Evolutionary conservation across 2,329 filamentous ascomycete genomes (phyloP).

Genomic region (Aplosporella prunicola): DNA sequence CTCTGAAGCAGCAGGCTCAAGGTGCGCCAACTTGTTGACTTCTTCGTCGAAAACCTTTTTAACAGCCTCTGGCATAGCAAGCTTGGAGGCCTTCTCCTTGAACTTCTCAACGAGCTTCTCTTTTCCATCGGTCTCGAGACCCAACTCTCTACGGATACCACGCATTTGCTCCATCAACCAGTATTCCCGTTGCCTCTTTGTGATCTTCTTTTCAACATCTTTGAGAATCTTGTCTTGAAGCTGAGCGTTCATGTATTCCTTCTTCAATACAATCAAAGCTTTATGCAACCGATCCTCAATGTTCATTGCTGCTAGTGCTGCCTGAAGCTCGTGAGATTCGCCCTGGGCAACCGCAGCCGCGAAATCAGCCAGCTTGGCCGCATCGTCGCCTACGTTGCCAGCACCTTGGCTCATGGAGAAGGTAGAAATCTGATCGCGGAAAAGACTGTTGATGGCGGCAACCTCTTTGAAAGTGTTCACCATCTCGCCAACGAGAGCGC

Average conservation of each 20-base stretch:
- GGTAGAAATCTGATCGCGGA: conserved; percentile 93
- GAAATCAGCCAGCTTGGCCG: conserved; percentile 91
- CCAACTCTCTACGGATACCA: conserved; percentile 88
- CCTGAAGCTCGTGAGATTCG: conserved; percentile 83
- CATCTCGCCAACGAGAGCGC: conserved; percentile 91
- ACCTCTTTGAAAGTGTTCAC: conserved; percentile 99
- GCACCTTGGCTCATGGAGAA: conserved; percentile 94
- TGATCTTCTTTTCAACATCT: conserved; percentile 94
- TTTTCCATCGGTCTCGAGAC: conserved; percentile 95
- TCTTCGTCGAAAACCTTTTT: conserved; percentile 98
- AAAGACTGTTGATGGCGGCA: conserved; percentile 83
- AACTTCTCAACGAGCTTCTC: conserved; percentile 97
- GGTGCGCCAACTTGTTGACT: conserved; percentile 88
- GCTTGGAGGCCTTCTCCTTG: conserved; percentile 84
- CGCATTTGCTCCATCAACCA: conserved; percentile 99
- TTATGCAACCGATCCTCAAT: conserved; percentile 90
- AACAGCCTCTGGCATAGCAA: conserved; percentile 94
- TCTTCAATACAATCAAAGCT: conserved; percentile 85
- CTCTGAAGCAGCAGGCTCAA: conserved; percentile 92
- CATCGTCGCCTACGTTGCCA: conserved; percentile 90
- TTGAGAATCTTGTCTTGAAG: conserved; percentile 95
- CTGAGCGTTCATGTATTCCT: conserved; percentile 96
- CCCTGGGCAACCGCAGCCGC: conserved; percentile 88
- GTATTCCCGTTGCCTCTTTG: conserved; percentile 94
- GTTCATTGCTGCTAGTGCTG: conserved; percentile 79